Percentiles rank a stretch among this genome's conserved stretches.
These are phyloP conservation scores for Acorus calamus DNA, from an alignment of 106 monocot species.

Conservation along the genomic window DNA sequence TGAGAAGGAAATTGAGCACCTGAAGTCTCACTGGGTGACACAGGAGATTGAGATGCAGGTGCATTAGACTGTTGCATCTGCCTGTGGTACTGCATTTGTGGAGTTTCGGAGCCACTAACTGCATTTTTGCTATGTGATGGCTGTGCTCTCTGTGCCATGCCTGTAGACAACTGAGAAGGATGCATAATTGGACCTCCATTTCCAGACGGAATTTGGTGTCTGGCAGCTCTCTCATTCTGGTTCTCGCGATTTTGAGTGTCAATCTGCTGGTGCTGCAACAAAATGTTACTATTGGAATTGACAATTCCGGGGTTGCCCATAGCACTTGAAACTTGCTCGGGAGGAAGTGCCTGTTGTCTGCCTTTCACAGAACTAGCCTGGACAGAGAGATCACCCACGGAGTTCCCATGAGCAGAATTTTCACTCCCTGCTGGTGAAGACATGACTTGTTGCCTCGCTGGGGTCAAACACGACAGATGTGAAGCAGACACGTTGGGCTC, in stretches of 20 bases:
- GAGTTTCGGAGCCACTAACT: constrained; percentile 18
- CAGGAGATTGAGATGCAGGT: constrained; percentile 16
- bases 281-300: constrained; percentile 25
- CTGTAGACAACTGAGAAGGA: constrained; percentile 34
- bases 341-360: constrained; percentile 28
- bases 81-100: constrained; percentile 38
- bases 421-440: constrained; percentile 51
- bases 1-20: constrained; percentile 26
- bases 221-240: constrained; percentile 31
- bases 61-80: constrained; percentile 34
- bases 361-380: constrained; percentile 24
- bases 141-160: constrained; percentile 25
- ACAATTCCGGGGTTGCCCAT: constrained; percentile 5
- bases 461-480: constrained; percentile 27
- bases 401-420: constrained; percentile 43
- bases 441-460: constrained; percentile 33
- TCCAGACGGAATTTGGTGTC: constrained; percentile 17
- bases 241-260: constrained; percentile 21
- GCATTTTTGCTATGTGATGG: constrained; percentile 24
- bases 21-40: constrained; percentile 16
- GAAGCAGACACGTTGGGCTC: constrained; percentile 12
- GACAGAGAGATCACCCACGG: constrained; percentile 29
- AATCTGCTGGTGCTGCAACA: constrained; percentile 32
- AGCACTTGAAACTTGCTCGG: constrained; percentile 17
- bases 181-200: constrained; percentile 32